Evolutionary conservation across 306 rosid genomes (phyloP).

Genomic region (Vigna hirtella): DNA sequence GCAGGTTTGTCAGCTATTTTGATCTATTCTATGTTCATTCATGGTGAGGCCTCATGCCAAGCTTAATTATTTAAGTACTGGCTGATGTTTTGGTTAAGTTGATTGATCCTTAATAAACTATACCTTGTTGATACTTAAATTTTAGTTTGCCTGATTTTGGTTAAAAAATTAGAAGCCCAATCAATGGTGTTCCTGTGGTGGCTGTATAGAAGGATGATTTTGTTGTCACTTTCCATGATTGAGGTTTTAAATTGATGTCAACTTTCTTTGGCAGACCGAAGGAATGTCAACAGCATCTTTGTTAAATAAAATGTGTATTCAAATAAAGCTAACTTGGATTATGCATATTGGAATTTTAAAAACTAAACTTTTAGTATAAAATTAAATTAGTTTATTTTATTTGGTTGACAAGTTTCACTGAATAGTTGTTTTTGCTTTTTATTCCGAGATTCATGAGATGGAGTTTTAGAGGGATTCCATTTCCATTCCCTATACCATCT

Average conservation of each 20-base stretch:
- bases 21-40: constrained; percentile 4
- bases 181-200: neutral
- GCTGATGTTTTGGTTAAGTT: constrained; percentile 8
- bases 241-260: neutral
- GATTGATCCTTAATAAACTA: constrained; percentile 28
- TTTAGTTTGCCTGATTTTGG: too few species aligned
- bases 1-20: constrained; percentile 73
- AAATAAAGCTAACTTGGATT: too few species aligned
- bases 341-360: neutral
- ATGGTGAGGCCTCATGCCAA: constrained; percentile 5
- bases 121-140: constrained; percentile 2
- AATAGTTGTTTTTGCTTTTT: too few species aligned
- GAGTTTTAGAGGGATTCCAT: neutral
- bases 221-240: neutral
- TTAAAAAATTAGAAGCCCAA: neutral
- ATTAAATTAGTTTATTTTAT: too few species aligned
- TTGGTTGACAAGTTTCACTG: neutral
- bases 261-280: too few species aligned
- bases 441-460: neutral
- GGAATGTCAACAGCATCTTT: too few species aligned
- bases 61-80: constrained; percentile 15
- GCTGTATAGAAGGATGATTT: neutral
- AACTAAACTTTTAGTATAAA: neutral
- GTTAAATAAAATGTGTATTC: too few species aligned
- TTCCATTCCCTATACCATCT: neutral